Evolutionary conservation across 2,329 filamentous ascomycete genomes (phyloP).

Genomic region (Lecanicillium sp.): DNA sequence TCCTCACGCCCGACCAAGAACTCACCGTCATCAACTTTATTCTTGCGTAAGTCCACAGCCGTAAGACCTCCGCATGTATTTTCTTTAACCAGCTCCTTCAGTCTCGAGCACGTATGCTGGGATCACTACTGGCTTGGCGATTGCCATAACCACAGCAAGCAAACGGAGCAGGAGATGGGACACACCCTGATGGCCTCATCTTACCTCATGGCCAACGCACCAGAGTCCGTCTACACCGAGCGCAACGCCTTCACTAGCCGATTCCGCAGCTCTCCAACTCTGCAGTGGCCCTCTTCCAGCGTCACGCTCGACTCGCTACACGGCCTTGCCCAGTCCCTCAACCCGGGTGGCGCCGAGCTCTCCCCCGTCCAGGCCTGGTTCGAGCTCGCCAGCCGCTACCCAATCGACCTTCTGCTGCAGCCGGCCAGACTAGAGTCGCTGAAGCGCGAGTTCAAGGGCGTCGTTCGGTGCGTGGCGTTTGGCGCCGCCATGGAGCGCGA

Average conservation of each 20-base stretch:
- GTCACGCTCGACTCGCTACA: slow-evolving; percentile 39
- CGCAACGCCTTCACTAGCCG: slow-evolving; percentile 20
- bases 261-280: slow-evolving; percentile 20
- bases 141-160: slow-evolving; percentile 29
- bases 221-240: slow-evolving; percentile 26
- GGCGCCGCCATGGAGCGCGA: slow-evolving; percentile 42
- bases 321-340: slow-evolving; percentile 40
- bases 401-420: slow-evolving; percentile 32
- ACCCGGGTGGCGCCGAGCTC: slow-evolving; percentile 36
- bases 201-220: slow-evolving; percentile 36
- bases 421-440: slow-evolving; percentile 30
- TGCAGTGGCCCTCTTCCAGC: slow-evolving; percentile 33
- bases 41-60: slow-evolving; percentile 36
- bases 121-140: slow-evolving; percentile 39
- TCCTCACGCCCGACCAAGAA: slow-evolving; percentile 34
- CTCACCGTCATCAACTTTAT: slow-evolving; percentile 48
- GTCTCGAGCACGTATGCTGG: slow-evolving; percentile 49
- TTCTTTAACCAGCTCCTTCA: slow-evolving; percentile 18
- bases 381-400: slow-evolving; percentile 40
- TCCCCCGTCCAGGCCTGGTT: slow-evolving; percentile 51
- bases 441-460: slow-evolving; percentile 35
- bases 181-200: slow-evolving; percentile 41
- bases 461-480: slow-evolving; percentile 41
- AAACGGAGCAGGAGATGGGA: slow-evolving; percentile 28
- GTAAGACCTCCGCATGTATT: too few species aligned